Evolutionary conservation across 331 rosid genomes (phyloP), one percentile per base, ranked within the genome.

Genomic region (Spiraea crenata): DNA sequence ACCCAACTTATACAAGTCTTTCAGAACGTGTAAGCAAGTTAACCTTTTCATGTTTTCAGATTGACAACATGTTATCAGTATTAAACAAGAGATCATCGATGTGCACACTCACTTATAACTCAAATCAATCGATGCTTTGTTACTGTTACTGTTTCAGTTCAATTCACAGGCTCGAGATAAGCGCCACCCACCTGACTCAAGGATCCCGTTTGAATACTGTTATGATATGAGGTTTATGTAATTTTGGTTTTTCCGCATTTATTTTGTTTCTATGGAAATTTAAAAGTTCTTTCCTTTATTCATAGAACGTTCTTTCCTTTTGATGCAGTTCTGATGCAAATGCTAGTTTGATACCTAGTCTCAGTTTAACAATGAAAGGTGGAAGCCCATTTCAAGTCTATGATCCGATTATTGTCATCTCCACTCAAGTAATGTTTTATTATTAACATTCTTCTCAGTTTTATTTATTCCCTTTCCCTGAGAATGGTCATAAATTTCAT

Each of bases 171-270:
- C 82, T 39, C 76, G 73, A 66, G 97, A 93, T 80, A 81, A 63
- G 74, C 89, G 88, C 44, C 89, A 60, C 48, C 83, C 83, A 60
- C 65, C 80, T 11, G 93, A 85, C 79, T 71, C 98, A 25, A 85
- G 91, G 85, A 87, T 90, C 70, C 96, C 99, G 63, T 93, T 93
- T 14, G 92, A 93, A 68, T 93, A 81, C 76, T 93, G 97, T 74
- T 93, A 90, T 79, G 85, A 87, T 76, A 90, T 86, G 92, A 93
- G 97, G 99, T 93, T 71, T 67, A 37, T 45, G 48, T 44, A 50
- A 65, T 9, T 25, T 71, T 63, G 46, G 67, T 20, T 67, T 17
- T 25, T 45, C 19, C 66, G 20, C 34, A n/a, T 64, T 65, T 65
- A 15, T 65, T 79, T 38, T 25, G n/a, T 46, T 55, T 60, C 25